These are phyloP conservation scores for Hygrophorus pudorinus DNA, from an alignment of 768 basidiomycete species.

Conservation along the genomic window DNA sequence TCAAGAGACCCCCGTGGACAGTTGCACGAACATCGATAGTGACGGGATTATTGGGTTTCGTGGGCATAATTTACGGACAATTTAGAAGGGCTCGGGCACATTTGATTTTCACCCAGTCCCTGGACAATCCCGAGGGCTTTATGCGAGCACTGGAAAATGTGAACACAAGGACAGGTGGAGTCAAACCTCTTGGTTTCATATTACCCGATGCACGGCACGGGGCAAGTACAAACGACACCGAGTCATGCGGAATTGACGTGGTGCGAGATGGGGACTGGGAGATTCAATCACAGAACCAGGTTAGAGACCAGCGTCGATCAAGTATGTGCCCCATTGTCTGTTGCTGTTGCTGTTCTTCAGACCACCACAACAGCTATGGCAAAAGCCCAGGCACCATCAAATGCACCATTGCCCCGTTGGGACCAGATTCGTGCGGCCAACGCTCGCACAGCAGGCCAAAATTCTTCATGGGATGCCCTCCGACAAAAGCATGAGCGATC, in stretches of 20 bases:
- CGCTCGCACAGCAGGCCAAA: constrained; percentile 21
- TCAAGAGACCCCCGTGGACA: background rate
- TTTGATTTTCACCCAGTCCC: constrained; percentile 25
- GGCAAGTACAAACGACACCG: background rate
- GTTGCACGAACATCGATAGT: background rate
- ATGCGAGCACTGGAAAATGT: constrained; percentile 27
- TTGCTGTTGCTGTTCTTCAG: background rate
- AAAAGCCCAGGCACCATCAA: constrained; percentile 9
- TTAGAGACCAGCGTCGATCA: too few species aligned
- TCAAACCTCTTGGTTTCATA: background rate
- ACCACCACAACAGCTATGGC: constrained; percentile 6
- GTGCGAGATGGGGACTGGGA: background rate
- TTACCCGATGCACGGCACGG: background rate
- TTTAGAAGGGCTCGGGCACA: constrained; percentile 20
- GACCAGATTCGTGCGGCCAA: constrained; percentile 56
- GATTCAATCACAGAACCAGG: background rate
- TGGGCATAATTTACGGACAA: constrained; percentile 23
- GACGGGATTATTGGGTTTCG: constrained; percentile 9
- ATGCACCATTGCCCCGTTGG: constrained; percentile 36
- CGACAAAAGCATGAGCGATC: constrained; percentile 46
- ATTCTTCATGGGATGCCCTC: constrained; percentile 60
- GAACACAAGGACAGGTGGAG: background rate
- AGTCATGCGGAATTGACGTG: background rate
- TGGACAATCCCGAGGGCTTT: constrained; percentile 32
- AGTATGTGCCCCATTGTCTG: too few species aligned